Conservation (phyloP, 1,139 yeast genomes). For the Saccharomyces hybrid region DNA sequence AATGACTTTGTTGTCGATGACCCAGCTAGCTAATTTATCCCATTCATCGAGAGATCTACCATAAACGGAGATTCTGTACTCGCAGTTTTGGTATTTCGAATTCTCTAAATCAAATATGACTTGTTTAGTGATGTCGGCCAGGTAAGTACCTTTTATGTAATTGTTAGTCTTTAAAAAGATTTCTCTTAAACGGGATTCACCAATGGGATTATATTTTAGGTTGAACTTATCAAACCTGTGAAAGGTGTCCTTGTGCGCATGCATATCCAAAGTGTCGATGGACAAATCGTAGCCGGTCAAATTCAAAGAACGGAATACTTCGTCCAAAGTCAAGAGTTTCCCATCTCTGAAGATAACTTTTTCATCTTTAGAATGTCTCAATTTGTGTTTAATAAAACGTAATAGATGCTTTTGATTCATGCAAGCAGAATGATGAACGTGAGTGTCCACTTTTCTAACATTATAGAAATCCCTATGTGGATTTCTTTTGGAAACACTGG, state of each 20-base stretch:
- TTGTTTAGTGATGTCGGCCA: conserved; percentile 90
- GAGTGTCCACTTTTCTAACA: conserved; percentile 97
- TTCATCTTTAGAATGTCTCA: conserved; percentile 73
- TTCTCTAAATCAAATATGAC: conserved; percentile 90
- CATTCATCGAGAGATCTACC: conserved; percentile 88
- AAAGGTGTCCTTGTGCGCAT: conserved; percentile 96
- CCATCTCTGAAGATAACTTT: conserved; percentile 92
- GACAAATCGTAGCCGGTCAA: conserved; percentile 90
- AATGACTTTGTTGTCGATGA: conserved; percentile 81
- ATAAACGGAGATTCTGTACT: conserved; percentile 87
- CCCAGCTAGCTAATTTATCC: conserved; percentile 94
- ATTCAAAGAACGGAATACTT: conserved; percentile 85
- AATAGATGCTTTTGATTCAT: conserved; percentile 96
- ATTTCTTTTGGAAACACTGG: conserved; percentile 69
- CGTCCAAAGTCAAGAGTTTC: conserved; percentile 70
- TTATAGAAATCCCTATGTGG: conserved; percentile 98
- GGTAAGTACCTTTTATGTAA: conserved; percentile 75
- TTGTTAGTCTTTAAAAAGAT: conserved; percentile 94
- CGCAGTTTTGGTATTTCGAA: conserved; percentile 94
- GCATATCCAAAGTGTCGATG: conserved; percentile 97
- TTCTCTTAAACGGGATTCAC: conserved; percentile 93
- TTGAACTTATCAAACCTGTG: conserved; percentile 97
- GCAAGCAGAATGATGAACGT: conserved; percentile 97
- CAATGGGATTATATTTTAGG: conserved; percentile 94
- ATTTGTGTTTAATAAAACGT: conserved; percentile 87